Percentiles rank a stretch among this genome's conserved stretches.
phyloP scores from a whole-genome alignment of 2,329 filamentous ascomycete species.

The Arthrobotrys iridis region DNA sequence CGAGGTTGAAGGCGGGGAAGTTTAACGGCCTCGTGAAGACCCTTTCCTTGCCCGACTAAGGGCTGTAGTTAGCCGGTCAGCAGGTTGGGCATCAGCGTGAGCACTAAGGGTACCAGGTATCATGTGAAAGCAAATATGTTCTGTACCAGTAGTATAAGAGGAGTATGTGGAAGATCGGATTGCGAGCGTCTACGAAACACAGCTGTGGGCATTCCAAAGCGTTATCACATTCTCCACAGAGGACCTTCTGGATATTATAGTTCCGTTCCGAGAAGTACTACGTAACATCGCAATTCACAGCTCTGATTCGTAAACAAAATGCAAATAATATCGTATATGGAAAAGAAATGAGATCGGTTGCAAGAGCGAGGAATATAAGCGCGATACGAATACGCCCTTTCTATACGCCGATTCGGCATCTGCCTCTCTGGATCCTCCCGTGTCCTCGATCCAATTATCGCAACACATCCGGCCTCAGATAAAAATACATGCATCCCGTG shows the following conservation, averaged over 20 bases:
- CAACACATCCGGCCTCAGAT: constrained; percentile 18
- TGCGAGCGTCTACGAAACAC: background rate
- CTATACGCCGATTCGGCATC: constrained; percentile 54
- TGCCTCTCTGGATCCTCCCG: constrained; percentile 37
- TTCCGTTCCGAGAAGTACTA: constrained; percentile 6
- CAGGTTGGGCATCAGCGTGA: too few species aligned
- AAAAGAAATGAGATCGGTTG: background rate
- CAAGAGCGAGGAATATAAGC: constrained; percentile 3
- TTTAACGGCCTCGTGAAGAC: too few species aligned
- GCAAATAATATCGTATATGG: background rate
- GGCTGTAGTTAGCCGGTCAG: too few species aligned
- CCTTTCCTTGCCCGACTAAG: too few species aligned
- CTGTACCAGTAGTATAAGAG: background rate
- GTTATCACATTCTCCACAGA: background rate
- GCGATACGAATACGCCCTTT: constrained; percentile 36
- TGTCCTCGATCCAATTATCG: constrained; percentile 38
- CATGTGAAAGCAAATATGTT: too few species aligned
- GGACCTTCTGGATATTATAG: constrained; percentile 1
- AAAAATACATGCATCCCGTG: background rate
- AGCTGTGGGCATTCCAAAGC: background rate
- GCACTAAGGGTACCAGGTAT: too few species aligned
- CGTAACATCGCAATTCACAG: background rate
- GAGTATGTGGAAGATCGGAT: background rate
- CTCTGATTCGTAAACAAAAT: constrained; percentile 1
- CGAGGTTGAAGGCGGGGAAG: constrained; percentile 31